Base-by-base conservation (phyloP, 2,329 filamentous ascomycete species). In the Parasarocladium wereldwijsianum region DNA sequence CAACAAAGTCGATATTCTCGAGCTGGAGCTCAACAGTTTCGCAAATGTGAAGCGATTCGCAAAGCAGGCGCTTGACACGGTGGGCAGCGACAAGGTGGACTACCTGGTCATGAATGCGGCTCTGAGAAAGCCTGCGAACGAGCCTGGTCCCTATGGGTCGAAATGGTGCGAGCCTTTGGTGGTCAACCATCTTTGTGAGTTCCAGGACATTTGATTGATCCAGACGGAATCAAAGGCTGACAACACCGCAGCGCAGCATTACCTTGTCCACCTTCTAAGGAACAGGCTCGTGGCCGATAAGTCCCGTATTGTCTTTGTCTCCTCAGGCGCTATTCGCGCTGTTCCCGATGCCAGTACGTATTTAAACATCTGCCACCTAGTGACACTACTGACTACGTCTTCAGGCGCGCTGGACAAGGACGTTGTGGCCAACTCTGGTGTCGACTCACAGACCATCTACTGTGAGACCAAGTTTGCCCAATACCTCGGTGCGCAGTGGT, bases 401-500 rank as follows among this genome's bases (percentile, higher is more conserved):
- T n/a, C n/a, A n/a, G 56, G 38, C n/a, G 40, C 41, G 0, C 41
- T 62, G 2, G 55, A 59, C 1, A 36, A 46, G 0, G 47, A 60
- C 17, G 43, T 66, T 9, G 51, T 52, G 14, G 54, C 49, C 2
- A 49, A 44, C 2, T 56, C 61, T 0, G 57, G 53, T 4, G 43
- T 44, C 0, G 38, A 44, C 0, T 37, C 28, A 0, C 24, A 26
- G 3, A 35, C 28, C 0, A 45, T 57, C 7, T 70, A 70, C 36
- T 14, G 38, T 7, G 47, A 53, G 23, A 57, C 55, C 35, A 70
- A 70, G 38, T 68, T 70, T 33, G 48, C 56, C 1, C 61, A 63
- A 36, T 52, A 69, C 0, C 55, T 69, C 1, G 51, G 52, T 6
- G 61, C 64, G 1, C 64, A 69, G 27, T 70, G 63, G 63, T 70